These are phyloP conservation scores for Apiospora marii DNA, from an alignment of 2,329 filamentous ascomycete species.

Conservation along the genomic window DNA sequence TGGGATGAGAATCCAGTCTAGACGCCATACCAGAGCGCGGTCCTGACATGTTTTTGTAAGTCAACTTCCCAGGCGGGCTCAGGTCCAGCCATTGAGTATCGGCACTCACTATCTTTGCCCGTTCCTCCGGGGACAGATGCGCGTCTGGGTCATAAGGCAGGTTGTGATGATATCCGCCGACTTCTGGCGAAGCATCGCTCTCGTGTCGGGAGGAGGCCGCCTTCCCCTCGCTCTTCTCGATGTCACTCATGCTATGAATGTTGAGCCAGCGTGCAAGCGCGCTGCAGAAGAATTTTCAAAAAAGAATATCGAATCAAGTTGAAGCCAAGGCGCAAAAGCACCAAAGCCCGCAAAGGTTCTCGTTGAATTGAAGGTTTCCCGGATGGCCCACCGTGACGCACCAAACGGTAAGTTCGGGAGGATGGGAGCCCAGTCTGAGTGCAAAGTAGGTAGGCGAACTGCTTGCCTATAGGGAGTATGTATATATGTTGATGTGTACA, in stretches of 20 bases:
- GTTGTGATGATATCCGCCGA: conserved; percentile 27
- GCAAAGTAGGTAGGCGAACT: not conserved
- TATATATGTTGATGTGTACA: not conserved
- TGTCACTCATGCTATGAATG: conserved; percentile 37
- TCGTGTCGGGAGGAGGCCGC: not conserved
- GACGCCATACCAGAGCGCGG: conserved; percentile 40
- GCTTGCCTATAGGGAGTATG: not conserved
- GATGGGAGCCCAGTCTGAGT: not conserved
- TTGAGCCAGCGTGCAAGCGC: not conserved
- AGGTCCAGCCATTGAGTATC: not conserved
- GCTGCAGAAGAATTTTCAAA: not conserved
- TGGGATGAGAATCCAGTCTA: conserved; percentile 46
- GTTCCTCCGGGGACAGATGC: conserved; percentile 63
- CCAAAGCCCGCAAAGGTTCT: conserved; percentile 14
- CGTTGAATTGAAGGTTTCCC: not conserved
- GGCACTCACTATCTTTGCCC: conserved; percentile 57
- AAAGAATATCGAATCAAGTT: not conserved
- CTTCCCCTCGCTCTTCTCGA: conserved; percentile 34
- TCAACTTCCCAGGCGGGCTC: conserved; percentile 26
- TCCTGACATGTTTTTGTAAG: conserved; percentile 37
- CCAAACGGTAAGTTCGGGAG: not conserved
- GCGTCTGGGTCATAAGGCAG: conserved; percentile 61
- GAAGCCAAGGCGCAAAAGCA: not conserved
- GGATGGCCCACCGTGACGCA: not conserved
- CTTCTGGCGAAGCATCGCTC: conserved; percentile 2